Conservation (phyloP, 805 yeast species). For the Metschnikowia kunwiensis region DNA sequence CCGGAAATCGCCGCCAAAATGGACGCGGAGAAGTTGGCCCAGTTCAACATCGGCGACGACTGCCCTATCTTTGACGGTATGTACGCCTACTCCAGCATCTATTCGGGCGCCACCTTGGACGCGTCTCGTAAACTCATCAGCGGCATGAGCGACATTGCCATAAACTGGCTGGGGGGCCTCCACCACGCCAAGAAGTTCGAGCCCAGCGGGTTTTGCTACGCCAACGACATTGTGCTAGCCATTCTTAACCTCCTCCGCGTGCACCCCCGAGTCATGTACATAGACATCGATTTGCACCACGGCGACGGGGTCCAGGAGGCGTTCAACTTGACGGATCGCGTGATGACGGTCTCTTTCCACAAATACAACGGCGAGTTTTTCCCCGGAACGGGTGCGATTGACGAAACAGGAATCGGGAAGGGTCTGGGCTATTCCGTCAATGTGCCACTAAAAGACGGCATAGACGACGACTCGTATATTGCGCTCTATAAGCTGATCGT, state of each 20-base stretch:
- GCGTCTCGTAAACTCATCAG: conserved; percentile 83
- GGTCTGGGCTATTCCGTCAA: conserved; percentile 88
- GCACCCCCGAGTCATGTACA: conserved; percentile 89
- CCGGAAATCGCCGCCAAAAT: conserved; percentile 68
- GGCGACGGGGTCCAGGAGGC: conserved; percentile 99
- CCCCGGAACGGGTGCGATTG: conserved; percentile 94
- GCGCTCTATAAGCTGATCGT: conserved; percentile 77
- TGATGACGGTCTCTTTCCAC: conserved; percentile 95
- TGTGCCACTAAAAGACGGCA: conserved; percentile 92
- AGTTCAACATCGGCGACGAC: conserved; percentile 88
- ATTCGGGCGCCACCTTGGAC: conserved; percentile 92
- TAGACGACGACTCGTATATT: conserved; percentile 85
- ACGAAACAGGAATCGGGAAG: conserved; percentile 83
- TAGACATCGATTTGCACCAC: conserved; percentile 93
- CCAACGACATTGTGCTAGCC: conserved; percentile 89
- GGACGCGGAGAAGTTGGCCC: conserved; percentile 54
- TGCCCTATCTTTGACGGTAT: conserved; percentile 95
- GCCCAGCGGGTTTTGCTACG: conserved; percentile 93
- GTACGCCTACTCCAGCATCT: conserved; percentile 82
- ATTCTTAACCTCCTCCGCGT: conserved; percentile 80
- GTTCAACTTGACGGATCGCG: conserved; percentile 89
- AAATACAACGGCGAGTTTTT: conserved; percentile 91
- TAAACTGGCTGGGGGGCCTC: conserved; percentile 94
- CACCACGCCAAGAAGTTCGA: conserved; percentile 95
- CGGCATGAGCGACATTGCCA: conserved; percentile 89